Conservation (phyloP, 2,329 filamentous ascomycete genomes). For the Xylaria multiplex region DNA sequence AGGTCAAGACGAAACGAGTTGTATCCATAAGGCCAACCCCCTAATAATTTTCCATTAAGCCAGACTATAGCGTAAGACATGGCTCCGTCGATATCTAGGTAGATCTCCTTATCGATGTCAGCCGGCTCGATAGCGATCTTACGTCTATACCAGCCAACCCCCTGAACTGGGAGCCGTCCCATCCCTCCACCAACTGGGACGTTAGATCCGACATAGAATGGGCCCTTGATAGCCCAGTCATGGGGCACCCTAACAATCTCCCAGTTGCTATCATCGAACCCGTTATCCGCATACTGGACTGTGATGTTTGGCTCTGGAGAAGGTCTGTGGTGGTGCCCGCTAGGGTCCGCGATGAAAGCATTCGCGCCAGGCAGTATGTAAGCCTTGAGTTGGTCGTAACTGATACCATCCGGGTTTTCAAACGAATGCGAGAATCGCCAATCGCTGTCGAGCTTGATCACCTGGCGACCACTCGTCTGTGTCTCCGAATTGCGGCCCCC, state of each 20-base stretch:
- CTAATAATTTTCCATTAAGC: conserved; percentile 60
- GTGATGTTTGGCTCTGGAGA: conserved; percentile 41
- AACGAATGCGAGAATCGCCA: conserved; percentile 51
- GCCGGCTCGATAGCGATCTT: conserved; percentile 45
- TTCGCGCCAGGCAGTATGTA: conserved; percentile 50
- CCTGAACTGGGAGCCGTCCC: conserved; percentile 59
- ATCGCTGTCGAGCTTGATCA: conserved; percentile 48
- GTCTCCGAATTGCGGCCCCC: neutral
- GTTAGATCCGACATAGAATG: conserved; percentile 49
- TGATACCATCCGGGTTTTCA: conserved; percentile 48
- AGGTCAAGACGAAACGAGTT: conserved; percentile 62
- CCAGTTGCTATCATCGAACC: conserved; percentile 49
- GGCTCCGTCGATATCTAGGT: conserved; percentile 57
- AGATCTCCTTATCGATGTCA: conserved; percentile 39
- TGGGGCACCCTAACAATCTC: conserved; percentile 53
- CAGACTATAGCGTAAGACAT: conserved; percentile 63
- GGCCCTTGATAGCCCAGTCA: conserved; percentile 57
- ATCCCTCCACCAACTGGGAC: conserved; percentile 50
- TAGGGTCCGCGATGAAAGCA: conserved; percentile 44
- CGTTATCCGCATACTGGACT: conserved; percentile 43
- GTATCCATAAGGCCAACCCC: conserved; percentile 63
- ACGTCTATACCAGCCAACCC: conserved; percentile 61
- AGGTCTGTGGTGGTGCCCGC: conserved; percentile 38
- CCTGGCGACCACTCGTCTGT: conserved; percentile 42
- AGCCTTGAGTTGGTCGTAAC: conserved; percentile 47